Percentiles rank a stretch among this genome's conserved stretches.
These are phyloP conservation scores for Citrus cavaleriei DNA, from an alignment of 345 rosid species.

Conservation along the genomic window DNA sequence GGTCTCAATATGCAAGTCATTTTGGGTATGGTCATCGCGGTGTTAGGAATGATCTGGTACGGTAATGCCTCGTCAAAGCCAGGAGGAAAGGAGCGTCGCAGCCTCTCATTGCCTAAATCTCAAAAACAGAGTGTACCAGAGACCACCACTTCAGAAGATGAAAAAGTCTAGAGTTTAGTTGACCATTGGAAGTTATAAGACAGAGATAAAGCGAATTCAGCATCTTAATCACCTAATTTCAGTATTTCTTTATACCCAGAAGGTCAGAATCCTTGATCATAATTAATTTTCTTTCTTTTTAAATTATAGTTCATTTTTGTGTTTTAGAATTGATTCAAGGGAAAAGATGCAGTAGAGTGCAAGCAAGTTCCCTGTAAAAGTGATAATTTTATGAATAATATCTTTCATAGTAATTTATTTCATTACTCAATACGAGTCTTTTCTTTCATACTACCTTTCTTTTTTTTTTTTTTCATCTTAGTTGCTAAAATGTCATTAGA, in stretches of 20 bases:
- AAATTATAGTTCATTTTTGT: constrained; percentile 10
- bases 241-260: constrained; percentile 11
- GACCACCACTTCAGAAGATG: constrained; percentile 49
- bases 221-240: constrained; percentile 21
- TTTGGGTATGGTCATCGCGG: constrained; percentile 84
- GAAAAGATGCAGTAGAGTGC: constrained; percentile 20
- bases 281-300: constrained; percentile 1
- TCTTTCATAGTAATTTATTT: constrained; percentile 29
- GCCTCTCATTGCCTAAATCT: constrained; percentile 45
- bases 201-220: not conserved
- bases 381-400: constrained; percentile 8
- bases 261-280: constrained; percentile 16
- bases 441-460: not conserved
- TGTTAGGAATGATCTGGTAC: constrained; percentile 92
- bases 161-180: constrained; percentile 51
- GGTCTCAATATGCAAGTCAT: constrained; percentile 87
- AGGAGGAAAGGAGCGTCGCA: constrained; percentile 85
- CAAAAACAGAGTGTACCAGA: constrained; percentile 56
- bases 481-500: not conserved
- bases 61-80: constrained; percentile 95
- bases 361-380: constrained; percentile 20
- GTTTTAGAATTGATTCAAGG: constrained; percentile 20
- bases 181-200: not conserved
- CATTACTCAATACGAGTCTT: not conserved
- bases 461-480: not conserved